These are phyloP conservation scores for Lagenidium giganteum DNA, from an alignment of 352 stramenopile genomes.

Conservation along the genomic window DNA sequence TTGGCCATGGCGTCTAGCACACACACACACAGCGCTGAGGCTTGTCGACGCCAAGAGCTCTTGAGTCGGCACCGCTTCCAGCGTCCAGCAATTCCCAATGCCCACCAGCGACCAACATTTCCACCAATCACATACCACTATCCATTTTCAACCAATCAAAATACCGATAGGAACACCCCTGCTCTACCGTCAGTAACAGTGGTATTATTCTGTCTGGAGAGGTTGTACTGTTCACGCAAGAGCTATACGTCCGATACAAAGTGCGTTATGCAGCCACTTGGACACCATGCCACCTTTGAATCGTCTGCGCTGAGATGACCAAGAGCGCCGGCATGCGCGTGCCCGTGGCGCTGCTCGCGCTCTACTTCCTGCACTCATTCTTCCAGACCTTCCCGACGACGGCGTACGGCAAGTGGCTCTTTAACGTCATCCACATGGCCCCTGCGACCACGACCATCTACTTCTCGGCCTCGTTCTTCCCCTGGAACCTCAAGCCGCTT, in stretches of 20 bases:
- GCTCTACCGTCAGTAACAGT: slow-evolving; percentile 5
- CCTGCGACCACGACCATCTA: slow-evolving; percentile 75
- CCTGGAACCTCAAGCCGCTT: slow-evolving; percentile 83
- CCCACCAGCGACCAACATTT: slow-evolving; percentile 14
- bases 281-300: neutral
- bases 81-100: slow-evolving; percentile 21
- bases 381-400: slow-evolving; percentile 73
- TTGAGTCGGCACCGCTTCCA: slow-evolving; percentile 10
- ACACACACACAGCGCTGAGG: slow-evolving; percentile 1
- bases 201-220: slow-evolving; percentile 13
- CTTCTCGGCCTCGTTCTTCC: slow-evolving; percentile 80
- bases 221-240: too few relatives aligned
- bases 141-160: slow-evolving; percentile 30
- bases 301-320: too few relatives aligned
- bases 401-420: slow-evolving; percentile 74
- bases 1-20: slow-evolving; percentile 29
- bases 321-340: slow-evolving; percentile 29
- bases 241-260: too few relatives aligned
- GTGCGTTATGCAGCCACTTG: neutral
- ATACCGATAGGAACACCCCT: slow-evolving; percentile 3
- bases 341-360: slow-evolving; percentile 46
- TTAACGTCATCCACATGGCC: slow-evolving; percentile 70
- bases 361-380: slow-evolving; percentile 82
- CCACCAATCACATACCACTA: slow-evolving; percentile 13
- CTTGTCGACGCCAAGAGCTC: neutral